phyloP scores from a whole-genome alignment of 2,329 filamentous ascomycete genomes.

The Pseudogymnoascus sp. region DNA sequence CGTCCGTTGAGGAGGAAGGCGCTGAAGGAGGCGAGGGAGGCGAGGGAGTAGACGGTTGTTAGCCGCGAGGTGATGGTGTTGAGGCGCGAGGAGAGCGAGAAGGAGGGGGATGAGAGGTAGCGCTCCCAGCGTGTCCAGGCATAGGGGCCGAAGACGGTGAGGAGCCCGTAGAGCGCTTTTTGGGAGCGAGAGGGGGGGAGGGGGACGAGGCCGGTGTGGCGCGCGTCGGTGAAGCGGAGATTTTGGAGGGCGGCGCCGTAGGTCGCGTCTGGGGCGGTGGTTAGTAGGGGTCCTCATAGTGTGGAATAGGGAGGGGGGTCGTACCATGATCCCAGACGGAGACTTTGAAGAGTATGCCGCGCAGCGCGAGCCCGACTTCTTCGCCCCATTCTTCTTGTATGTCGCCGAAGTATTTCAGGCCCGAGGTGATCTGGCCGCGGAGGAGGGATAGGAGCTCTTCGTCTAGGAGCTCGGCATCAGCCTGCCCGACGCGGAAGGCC shows the following conservation, averaged over 20 bases:
- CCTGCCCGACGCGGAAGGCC: conserved; percentile 87
- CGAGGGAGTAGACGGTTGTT: conserved; percentile 70
- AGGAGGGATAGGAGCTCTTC: conserved; percentile 85
- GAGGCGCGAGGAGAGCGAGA: conserved; percentile 41
- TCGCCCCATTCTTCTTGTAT: conserved; percentile 79
- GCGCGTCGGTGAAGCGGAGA: conserved; percentile 79
- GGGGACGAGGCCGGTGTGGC: conserved; percentile 54
- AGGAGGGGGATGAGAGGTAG: conserved; percentile 57
- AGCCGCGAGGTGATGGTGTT: conserved; percentile 61
- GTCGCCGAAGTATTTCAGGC: conserved; percentile 74
- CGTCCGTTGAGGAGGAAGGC: conserved; percentile 86
- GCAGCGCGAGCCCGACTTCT: conserved; percentile 72
- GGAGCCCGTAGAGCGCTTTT: conserved; percentile 73
- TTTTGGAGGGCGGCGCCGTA: conserved; percentile 93
- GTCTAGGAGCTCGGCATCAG: conserved; percentile 90
- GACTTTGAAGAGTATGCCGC: conserved; percentile 83
- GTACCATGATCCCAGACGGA: conserved; percentile 79
- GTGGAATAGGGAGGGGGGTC: background rate
- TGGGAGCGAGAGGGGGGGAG: conserved; percentile 71
- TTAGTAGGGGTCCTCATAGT: background rate
- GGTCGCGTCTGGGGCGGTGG: conserved; percentile 55
- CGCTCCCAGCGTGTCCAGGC: conserved; percentile 89
- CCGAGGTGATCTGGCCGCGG: conserved; percentile 79
- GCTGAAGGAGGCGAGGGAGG: conserved; percentile 77
- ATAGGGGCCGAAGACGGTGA: conserved; percentile 84